Percentiles rank a stretch among this genome's conserved stretches.
Conservation (phyloP, 2,329 filamentous ascomycete genomes). For the Aspergillus ochraceus region DNA sequence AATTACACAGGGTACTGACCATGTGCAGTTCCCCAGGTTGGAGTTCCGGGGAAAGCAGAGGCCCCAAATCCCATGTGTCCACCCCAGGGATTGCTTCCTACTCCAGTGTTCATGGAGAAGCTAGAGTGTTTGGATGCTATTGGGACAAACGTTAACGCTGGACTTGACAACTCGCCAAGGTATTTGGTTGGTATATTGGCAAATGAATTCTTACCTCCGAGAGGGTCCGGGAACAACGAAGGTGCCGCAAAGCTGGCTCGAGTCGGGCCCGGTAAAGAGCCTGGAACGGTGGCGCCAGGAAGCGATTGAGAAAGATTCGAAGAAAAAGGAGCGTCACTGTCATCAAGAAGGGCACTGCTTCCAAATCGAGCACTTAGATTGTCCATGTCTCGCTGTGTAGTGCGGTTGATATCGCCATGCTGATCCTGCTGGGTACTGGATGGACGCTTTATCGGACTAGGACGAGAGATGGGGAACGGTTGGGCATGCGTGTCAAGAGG, state of each 20-base stretch:
- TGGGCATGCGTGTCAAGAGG: slow-evolving; percentile 60
- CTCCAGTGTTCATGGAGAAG: slow-evolving; percentile 32
- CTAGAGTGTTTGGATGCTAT: slow-evolving; percentile 34
- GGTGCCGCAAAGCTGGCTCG: slow-evolving; percentile 44
- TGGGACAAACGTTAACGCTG: slow-evolving; percentile 14
- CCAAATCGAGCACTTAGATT: slow-evolving; percentile 78
- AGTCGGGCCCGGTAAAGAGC: slow-evolving; percentile 42
- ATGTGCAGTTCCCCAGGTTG: slow-evolving; percentile 40
- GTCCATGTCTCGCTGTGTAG: slow-evolving; percentile 61
- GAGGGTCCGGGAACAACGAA: slow-evolving; percentile 45
- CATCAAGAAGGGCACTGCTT: slow-evolving; percentile 80
- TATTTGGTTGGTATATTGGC: background rate
- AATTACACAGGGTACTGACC: slow-evolving; percentile 27
- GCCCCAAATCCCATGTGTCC: slow-evolving; percentile 39
- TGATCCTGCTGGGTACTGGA: slow-evolving; percentile 63
- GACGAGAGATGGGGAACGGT: slow-evolving; percentile 74
- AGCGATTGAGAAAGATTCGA: slow-evolving; percentile 44
- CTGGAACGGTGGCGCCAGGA: slow-evolving; percentile 55
- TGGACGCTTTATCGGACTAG: slow-evolving; percentile 84
- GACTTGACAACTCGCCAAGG: background rate
- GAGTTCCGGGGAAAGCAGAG: slow-evolving; percentile 35
- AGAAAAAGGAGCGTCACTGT: slow-evolving; percentile 69
- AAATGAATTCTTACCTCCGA: slow-evolving; percentile 36
- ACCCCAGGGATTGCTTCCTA: slow-evolving; percentile 36
- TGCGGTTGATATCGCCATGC: slow-evolving; percentile 41